Evolutionary conservation across 2,329 filamentous ascomycete species (phyloP), one percentile per base, ranked within the genome.

Genomic region (Pseudofabraea citricarpa): DNA sequence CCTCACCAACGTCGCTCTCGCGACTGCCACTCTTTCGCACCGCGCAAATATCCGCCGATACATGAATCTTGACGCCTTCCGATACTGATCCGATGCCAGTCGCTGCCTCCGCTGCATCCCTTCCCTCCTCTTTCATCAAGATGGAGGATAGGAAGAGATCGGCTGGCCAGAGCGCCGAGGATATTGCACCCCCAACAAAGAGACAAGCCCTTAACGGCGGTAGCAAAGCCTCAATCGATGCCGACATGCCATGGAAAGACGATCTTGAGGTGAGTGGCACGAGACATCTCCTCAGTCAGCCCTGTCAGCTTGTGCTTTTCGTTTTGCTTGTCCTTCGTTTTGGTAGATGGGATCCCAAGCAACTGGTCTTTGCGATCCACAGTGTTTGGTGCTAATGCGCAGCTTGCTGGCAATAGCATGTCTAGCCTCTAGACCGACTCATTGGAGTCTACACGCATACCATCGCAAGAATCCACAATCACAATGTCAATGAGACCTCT

Each of bases 81-180:
- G 70, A 72, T 77, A 84, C 86, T 89, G 78, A 94, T 31, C n/a
- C n/a, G 27, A 31, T 94, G 88, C 79, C 87, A 79, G 82, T 87
- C 47, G 53, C 57, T 48, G 52, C 50, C 72, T 85, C 87, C 71
- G 75, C 83, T 68, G 68, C 71, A 64, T 77, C 83, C 75, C 80
- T 82, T 79, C 81, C 86, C 75, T 85, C 88, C 73, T 83, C 83
- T 77, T 77, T 87, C 71, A 75, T 82, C 74, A 95, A 93, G 80
- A 98, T 97, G 91, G 93, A 98, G 79, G 93, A 97, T 75, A 89
- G 93, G 80, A 98, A 98, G 80, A 83, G 93, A 80, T 86, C 90
- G 63, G 87, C 90, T 63, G 78, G 85, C 57, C 77, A 80, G 68
- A 86, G 85, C 63, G 73, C 80, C 60, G 87, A 93, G 66, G 89